Evolutionary conservation across 352 stramenopile genomes (phyloP).

Genomic region (Phytophthora cryptogea): DNA sequence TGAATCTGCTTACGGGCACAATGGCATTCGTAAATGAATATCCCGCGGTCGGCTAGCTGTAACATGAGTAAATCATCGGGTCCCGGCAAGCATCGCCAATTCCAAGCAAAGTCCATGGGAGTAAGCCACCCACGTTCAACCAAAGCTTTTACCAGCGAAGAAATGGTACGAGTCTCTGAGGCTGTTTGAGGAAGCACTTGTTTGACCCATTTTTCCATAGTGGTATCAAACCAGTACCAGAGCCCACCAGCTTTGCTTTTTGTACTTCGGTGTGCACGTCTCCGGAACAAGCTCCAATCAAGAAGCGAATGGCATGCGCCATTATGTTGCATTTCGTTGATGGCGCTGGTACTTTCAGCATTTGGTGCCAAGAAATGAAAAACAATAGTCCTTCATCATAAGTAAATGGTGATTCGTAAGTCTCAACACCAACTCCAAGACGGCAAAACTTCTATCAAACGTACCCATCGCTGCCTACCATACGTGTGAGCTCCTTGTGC

Average conservation of each 20-base stretch:
- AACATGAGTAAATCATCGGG: conserved; percentile 28
- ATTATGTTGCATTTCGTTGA: conserved; percentile 31
- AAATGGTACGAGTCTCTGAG: neutral
- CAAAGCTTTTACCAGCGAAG: conserved; percentile 21
- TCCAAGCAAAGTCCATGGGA: conserved; percentile 38
- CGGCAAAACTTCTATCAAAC: conserved; percentile 1
- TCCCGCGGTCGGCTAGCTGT: conserved; percentile 40
- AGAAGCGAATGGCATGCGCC: conserved; percentile 36
- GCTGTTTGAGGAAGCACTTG: conserved; percentile 15
- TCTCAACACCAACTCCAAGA: neutral
- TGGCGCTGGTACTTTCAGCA: conserved; percentile 22
- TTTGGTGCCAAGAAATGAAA: conserved; percentile 40
- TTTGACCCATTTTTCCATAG: conserved; percentile 42
- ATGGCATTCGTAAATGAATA: conserved; percentile 53
- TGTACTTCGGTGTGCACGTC: conserved; percentile 26
- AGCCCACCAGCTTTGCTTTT: conserved; percentile 31
- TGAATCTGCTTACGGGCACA: conserved; percentile 25
- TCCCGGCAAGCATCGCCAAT: conserved; percentile 13
- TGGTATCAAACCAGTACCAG: conserved; percentile 46
- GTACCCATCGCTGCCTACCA: conserved; percentile 36
- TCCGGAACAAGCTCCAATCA: conserved; percentile 30
- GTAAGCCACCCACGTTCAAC: conserved; percentile 25
- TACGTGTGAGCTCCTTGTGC: conserved; percentile 21
- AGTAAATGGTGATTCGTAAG: conserved; percentile 1
- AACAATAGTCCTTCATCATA: conserved; percentile 23